Percentiles rank a stretch among this genome's conserved stretches.
phyloP scores from a whole-genome alignment of 768 basidiomycete species.

The Tylopilus rubrobrunneus region DNA sequence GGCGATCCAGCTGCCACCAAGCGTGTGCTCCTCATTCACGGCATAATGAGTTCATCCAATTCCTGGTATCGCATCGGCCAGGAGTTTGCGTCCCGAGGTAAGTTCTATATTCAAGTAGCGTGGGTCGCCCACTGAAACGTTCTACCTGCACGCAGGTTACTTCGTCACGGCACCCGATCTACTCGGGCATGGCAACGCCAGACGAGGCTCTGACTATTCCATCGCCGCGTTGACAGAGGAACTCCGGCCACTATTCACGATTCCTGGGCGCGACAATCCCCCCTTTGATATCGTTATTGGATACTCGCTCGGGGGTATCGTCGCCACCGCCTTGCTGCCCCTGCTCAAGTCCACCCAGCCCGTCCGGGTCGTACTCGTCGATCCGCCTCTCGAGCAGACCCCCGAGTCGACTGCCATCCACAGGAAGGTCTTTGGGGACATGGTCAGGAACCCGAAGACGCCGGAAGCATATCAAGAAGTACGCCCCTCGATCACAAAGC shows the following conservation, averaged over 20 bases:
- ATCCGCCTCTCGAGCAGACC: slow-evolving; percentile 12
- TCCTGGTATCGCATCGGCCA: slow-evolving; percentile 14
- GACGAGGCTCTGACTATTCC: slow-evolving; percentile 9
- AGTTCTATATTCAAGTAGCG: neutral
- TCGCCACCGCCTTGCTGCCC: slow-evolving; percentile 12
- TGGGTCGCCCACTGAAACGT: neutral
- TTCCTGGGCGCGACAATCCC: neutral
- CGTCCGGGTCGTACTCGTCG: slow-evolving; percentile 15
- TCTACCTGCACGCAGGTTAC: slow-evolving; percentile 14
- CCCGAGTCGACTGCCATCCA: neutral
- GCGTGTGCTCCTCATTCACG: slow-evolving; percentile 20
- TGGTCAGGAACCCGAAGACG: neutral
- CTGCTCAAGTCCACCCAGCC: slow-evolving; percentile 8
- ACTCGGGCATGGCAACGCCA: slow-evolving; percentile 18
- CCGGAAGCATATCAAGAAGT: neutral
- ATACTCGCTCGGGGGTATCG: slow-evolving; percentile 20
- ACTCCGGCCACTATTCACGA: slow-evolving; percentile 8
- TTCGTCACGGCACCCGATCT: slow-evolving; percentile 23
- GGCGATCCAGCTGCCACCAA: slow-evolving; percentile 15
- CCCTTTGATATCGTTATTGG: slow-evolving; percentile 16
- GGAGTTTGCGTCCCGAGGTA: slow-evolving; percentile 16
- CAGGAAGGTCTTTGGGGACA: neutral
- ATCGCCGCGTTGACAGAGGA: slow-evolving; percentile 11
- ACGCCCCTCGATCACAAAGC: neutral
- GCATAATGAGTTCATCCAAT: slow-evolving; percentile 11